phyloP scores from a whole-genome alignment of 805 yeast species.

The Wickerhamomyces pijperi region DNA sequence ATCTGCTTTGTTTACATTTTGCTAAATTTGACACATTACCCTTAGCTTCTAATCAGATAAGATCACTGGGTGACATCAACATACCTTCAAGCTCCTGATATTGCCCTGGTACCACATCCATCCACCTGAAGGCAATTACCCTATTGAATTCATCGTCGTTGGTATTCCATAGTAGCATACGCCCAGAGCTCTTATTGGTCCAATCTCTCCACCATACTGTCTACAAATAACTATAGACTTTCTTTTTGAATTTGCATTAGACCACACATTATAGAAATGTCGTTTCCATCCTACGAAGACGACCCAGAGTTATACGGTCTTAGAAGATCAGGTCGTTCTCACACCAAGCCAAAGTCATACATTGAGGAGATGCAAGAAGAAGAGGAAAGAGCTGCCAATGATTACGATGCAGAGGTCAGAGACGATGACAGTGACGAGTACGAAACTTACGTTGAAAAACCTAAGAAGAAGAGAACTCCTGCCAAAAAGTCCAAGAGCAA shows the following conservation, averaged over 20 bases:
- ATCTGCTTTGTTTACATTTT: background rate
- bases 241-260: no score
- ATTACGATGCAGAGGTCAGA: no score
- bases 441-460: background rate
- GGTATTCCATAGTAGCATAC: no score
- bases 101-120: no score
- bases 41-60: no score
- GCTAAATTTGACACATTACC: background rate
- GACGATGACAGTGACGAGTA: conserved; percentile 6
- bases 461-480: background rate
- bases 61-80: no score
- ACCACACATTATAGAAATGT: conserved; percentile 3
- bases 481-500: conserved; percentile 16
- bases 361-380: conserved; percentile 9
- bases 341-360: conserved; percentile 12
- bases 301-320: conserved; percentile 81
- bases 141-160: background rate
- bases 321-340: conserved; percentile 55
- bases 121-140: background rate
- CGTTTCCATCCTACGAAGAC: conserved; percentile 34
- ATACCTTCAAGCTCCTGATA: no score
- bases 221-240: no score
- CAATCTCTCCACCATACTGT: no score
- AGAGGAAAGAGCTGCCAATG: background rate
- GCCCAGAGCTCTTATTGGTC: no score